Evolutionary conservation across 495 filamentous ascomycete species (phyloP).

Genomic region (Trichoderma asperelloides): DNA sequence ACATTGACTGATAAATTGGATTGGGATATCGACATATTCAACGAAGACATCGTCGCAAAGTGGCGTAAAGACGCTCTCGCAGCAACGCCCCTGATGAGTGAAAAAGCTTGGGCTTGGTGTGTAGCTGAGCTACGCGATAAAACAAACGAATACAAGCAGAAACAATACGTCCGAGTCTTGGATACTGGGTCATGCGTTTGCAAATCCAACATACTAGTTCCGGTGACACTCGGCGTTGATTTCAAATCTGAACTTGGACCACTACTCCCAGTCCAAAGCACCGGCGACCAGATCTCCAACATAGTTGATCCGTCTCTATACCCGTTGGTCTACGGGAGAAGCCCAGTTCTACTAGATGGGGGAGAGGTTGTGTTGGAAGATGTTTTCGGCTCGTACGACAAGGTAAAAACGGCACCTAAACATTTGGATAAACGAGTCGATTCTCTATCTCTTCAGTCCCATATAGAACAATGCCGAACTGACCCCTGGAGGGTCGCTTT

Average conservation of each 20-base stretch:
- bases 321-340: constrained; percentile 41
- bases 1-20: neutral
- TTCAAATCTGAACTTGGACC: neutral
- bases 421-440: neutral
- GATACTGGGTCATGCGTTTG: constrained; percentile 2
- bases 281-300: constrained; percentile 42
- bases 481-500: neutral
- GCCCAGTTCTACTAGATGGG: constrained; percentile 26
- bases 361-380: constrained; percentile 23
- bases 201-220: constrained; percentile 3
- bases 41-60: neutral
- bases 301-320: constrained; percentile 47
- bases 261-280: constrained; percentile 25
- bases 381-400: constrained; percentile 24
- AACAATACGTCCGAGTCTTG: neutral
- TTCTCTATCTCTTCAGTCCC: neutral
- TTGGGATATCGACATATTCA: neutral
- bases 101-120: constrained; percentile 9
- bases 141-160: neutral
- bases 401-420: constrained; percentile 19
- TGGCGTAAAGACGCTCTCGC: constrained; percentile 1
- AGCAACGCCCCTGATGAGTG: neutral
- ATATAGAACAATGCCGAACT: neutral
- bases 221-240: neutral
- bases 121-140: constrained; percentile 9